Base-by-base conservation (phyloP, 768 basidiomycete genomes). In the Boletus rufocinnamomeus region DNA sequence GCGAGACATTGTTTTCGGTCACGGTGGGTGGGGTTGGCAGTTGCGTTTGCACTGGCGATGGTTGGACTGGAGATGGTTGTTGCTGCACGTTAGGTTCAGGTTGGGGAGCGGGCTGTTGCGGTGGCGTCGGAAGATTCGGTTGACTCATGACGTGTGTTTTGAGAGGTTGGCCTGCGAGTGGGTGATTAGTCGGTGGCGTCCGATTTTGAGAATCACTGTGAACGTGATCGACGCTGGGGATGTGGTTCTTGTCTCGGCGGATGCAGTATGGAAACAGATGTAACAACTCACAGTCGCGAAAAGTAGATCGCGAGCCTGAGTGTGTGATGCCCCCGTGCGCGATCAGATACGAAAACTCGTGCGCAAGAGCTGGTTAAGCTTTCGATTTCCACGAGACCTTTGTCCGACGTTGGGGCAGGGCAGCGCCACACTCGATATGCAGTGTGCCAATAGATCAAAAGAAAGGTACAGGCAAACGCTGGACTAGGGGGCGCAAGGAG, bases 91-190 rank as follows among this genome's bases (percentile, higher is more conserved):
- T 66, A 11, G 59, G 30, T 19, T 64, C 68, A 0, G 58, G 50
- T 41, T 63, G 65, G 0, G 60, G 61, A 2, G 63, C 41, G 16
- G 63, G 56, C 27, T 59, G 71, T 28, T 60, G 63, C 4, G 58
- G 58, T 40, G 72, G 65, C 16, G 67, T 65, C 35, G 72, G 66
- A 48, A 61, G 63, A 61, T 56, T 66, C 17, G 58, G 56, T 56
- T 74, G 60, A 44, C 55, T 74, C 71, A 72, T 72, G 59, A 16
- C 47, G 47, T 7, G 28, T n/a, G 25, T 44, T 34, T 32, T 17
- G 17, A 23, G 25, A 41, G 14, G 13, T 3, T 47, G 44, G 30
- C n/a, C n/a, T 17, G 35, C 35, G 23, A 16, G n/a, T 7, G 27
- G 60, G 14, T n/a, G 21, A 50, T 56, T 25, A 32, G 43, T 23